Evolutionary conservation across 1,284 basidiomycete species (phyloP).

Genomic region (Malassezia vespertilionis): DNA sequence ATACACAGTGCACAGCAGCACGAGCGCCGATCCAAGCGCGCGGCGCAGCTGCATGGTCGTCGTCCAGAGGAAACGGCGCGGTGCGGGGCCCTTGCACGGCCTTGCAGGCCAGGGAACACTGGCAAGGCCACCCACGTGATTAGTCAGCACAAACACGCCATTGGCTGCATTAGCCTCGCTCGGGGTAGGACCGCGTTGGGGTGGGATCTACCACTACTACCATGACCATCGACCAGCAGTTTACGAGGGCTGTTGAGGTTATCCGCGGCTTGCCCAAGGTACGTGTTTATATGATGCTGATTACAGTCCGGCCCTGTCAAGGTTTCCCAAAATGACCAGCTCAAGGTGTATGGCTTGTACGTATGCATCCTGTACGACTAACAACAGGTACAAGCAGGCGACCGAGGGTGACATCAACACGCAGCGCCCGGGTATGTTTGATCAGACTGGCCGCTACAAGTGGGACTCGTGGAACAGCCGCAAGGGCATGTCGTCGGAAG

Average conservation of each 20-base stretch:
- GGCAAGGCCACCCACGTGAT: no score
- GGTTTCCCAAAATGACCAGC: conserved; percentile 38
- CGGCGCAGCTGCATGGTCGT: not conserved
- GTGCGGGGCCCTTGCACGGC: no score
- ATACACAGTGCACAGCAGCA: not conserved
- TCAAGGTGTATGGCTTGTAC: conserved; percentile 42
- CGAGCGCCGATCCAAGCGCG: not conserved
- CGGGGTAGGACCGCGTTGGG: not conserved
- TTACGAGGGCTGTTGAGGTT: conserved; percentile 31
- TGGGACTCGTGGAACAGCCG: conserved; percentile 33
- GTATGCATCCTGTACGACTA: no score
- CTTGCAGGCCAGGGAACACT: no score
- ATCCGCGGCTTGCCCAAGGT: conserved; percentile 30
- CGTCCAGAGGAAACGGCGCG: not conserved
- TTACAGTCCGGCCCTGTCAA: conserved; percentile 36
- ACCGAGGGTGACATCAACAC: conserved; percentile 44
- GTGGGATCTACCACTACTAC: not conserved
- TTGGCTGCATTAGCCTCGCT: not conserved
- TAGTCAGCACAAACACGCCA: no score
- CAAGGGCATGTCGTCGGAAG: conserved; percentile 26
- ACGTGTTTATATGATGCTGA: not conserved
- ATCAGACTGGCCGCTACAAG: conserved; percentile 16
- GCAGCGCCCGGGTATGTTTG: conserved; percentile 42
- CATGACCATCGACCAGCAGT: conserved; percentile 25
- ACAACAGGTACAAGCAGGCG: conserved; percentile 43